A percentile compares a stretch with the other conserved stretches of the same genome.
Evolutionary conservation across 2,329 filamentous ascomycete genomes (phyloP).

Genomic region (Diaporthe longicolla): DNA sequence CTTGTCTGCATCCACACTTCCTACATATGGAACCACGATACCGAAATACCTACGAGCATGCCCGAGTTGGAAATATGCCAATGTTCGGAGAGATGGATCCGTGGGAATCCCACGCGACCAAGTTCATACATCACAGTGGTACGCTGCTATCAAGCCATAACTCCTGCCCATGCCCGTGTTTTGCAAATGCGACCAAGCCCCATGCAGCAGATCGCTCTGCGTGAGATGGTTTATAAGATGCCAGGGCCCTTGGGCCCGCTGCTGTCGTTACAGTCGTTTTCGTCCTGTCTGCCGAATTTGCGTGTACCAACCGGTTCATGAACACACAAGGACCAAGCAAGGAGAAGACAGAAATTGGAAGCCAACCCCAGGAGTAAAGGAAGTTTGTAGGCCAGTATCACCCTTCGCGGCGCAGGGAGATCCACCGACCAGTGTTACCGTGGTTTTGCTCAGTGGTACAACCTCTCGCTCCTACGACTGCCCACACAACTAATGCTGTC

Average conservation of each 20-base stretch:
- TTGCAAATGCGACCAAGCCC: not conserved
- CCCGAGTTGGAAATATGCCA: not conserved
- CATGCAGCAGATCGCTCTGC: constrained; percentile 36
- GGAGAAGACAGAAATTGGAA: not conserved
- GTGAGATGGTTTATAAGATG: constrained; percentile 8
- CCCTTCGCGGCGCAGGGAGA: not conserved
- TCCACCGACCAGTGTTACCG: not conserved
- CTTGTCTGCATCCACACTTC: constrained; percentile 4
- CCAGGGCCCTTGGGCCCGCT: not conserved
- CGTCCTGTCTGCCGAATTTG: constrained; percentile 28
- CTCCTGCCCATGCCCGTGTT: not conserved
- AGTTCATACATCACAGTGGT: not conserved
- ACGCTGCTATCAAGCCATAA: not conserved
- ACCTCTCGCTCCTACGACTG: constrained; percentile 52
- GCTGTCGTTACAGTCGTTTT: constrained; percentile 16
- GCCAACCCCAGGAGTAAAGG: constrained; percentile 1
- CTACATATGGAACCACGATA: not conserved
- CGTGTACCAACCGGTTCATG: constrained; percentile 29
- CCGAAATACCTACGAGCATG: not conserved
- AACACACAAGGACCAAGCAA: constrained; percentile 13
- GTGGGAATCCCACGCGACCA: not conserved
- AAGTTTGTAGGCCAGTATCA: not conserved
- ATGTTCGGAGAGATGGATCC: not conserved
- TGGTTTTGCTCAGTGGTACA: constrained; percentile 45
- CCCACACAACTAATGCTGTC: constrained; percentile 76